Base-by-base conservation (phyloP, 176 grass and related monocot genomes). In the Eragrostis curvula region DNA sequence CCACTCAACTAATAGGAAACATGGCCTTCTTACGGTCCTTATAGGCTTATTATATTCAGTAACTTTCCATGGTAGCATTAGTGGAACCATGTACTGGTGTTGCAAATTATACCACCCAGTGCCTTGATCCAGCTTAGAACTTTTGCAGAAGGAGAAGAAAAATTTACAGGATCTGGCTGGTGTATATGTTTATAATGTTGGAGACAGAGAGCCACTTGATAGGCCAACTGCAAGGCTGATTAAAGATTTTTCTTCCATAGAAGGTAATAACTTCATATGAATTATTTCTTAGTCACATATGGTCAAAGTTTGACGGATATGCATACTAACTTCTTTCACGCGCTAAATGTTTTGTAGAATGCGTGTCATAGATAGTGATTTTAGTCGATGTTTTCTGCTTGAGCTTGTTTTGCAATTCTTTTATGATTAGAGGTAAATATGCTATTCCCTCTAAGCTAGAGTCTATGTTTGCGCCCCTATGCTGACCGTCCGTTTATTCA, bases 101-200 rank as follows among this genome's bases (percentile, higher is more conserved):
- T 71, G 36, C 20, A 30, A 40, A 45, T 24, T 53, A 76, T 62
- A 28, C 41, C 78, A 39, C 21, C 32, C 14, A 53, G 20, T 79
- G 64, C 1, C 68, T 78, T 85, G 64, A 81, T 76, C 61, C 25
- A 13, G 21, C 47, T 76, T 81, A 77, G 57, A 30, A 83, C 60
- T 89, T 45, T 85, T 81, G 73, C 86, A 98, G 90, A 98, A 93
- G 69, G 96, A 93, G 91, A 98, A 93, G 90, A 95, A 93, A 64
- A 98, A 98, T 88, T 84, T 98, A 72, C 96, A 98, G 74, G 92
- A 98, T 70, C 64, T 89, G 75, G 86, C 84, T 83, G 86, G 88
- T 73, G 92, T 95, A 78, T 98, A 91, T 91, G 86, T 93, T 82
- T 98, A 91, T 79, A 95, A 93, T 67, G 90, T 93, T 58, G 64